Evolutionary conservation across 1,284 basidiomycete species (phyloP).

Genomic region (Xanthoconium separans): DNA sequence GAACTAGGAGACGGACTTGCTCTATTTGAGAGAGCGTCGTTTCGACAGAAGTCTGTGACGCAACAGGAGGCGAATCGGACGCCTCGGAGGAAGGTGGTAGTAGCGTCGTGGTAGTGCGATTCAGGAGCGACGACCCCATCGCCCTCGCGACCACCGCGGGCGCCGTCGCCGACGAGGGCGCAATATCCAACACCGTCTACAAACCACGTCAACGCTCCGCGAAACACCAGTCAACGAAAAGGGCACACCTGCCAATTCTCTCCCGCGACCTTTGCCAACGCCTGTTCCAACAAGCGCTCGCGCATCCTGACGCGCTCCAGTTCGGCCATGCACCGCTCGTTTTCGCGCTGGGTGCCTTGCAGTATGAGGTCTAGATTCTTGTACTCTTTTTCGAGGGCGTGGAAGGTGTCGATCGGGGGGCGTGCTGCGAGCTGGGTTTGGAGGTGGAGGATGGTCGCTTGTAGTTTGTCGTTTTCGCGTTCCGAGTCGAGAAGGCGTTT

Average conservation of each 20-base stretch:
- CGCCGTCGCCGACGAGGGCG: slow-evolving; percentile 34
- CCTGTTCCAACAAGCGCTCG: slow-evolving; percentile 70
- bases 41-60: slow-evolving; percentile 24
- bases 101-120: slow-evolving; percentile 12
- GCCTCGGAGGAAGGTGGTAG: slow-evolving; percentile 13
- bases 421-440: slow-evolving; percentile 63
- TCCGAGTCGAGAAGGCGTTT: slow-evolving; percentile 68
- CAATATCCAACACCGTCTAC: slow-evolving; percentile 49
- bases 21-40: slow-evolving; percentile 58
- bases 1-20: slow-evolving; percentile 63
- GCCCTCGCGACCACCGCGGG: slow-evolving; percentile 28
- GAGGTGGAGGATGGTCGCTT: slow-evolving; percentile 56
- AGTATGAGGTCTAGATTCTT: slow-evolving; percentile 69
- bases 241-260: slow-evolving; percentile 68
- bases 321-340: slow-evolving; percentile 74
- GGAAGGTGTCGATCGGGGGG: slow-evolving; percentile 61
- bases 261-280: slow-evolving; percentile 64
- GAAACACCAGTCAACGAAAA: neutral
- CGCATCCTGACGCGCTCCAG: slow-evolving; percentile 63
- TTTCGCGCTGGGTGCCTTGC: slow-evolving; percentile 74
- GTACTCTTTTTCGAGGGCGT: slow-evolving; percentile 65
- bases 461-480: slow-evolving; percentile 71
- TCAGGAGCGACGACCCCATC: slow-evolving; percentile 26
- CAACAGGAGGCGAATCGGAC: slow-evolving; percentile 14
- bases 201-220: neutral